Evolutionary conservation across 371 early-diverging fungal species (phyloP).

Genomic region (Mortierella sp.): DNA sequence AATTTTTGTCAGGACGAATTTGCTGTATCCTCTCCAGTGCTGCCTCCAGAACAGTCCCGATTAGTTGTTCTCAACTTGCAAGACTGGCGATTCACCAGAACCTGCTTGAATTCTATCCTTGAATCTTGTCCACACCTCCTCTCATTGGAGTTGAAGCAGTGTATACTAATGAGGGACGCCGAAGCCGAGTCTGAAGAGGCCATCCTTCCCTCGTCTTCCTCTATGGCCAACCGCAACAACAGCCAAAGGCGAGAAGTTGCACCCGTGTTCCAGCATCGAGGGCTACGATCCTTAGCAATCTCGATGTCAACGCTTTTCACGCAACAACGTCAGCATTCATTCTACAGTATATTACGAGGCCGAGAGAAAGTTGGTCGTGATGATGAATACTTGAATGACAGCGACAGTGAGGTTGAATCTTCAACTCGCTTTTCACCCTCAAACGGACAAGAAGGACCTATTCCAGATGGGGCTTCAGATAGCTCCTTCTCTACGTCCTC

Average conservation of each 20-base stretch:
- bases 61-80: neutral
- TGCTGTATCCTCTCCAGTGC: neutral
- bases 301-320: conserved; percentile 11
- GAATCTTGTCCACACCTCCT: neutral
- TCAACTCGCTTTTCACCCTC: neutral
- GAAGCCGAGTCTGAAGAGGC: neutral
- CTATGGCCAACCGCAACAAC: neutral
- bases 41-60: neutral
- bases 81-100: neutral
- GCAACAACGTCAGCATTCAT: neutral
- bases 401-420: neutral
- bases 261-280: conserved; percentile 6
- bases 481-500: neutral
- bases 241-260: no score
- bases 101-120: neutral
- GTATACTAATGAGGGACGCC: neutral
- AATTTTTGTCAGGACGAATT: neutral
- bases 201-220: neutral
- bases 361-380: no score
- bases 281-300: neutral
- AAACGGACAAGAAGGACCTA: neutral
- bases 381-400: neutral
- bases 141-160: neutral
- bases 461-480: neutral
- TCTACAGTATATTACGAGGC: neutral